A percentile compares a stretch with the other conserved stretches of the same genome.
These are phyloP conservation scores for Aspergillus sp. DNA, from an alignment of 2,329 filamentous ascomycete species.

Conservation along the genomic window DNA sequence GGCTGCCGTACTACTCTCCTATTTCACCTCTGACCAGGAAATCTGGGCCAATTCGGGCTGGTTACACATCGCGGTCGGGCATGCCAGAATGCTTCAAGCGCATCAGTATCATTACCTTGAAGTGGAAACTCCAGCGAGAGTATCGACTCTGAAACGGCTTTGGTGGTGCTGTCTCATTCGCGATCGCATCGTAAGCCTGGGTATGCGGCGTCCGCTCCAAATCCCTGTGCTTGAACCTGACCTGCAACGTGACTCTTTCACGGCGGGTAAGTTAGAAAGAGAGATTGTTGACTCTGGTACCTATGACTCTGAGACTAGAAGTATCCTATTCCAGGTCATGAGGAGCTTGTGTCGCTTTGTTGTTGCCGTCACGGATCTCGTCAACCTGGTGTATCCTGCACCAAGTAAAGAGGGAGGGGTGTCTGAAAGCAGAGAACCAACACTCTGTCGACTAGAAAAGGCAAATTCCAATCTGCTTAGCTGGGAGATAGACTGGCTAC, in stretches of 20 bases:
- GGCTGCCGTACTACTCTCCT: background rate
- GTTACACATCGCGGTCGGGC: background rate
- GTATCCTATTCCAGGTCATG: background rate
- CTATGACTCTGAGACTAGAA: background rate
- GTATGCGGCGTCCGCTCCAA: background rate
- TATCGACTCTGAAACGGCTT: background rate
- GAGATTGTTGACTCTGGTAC: background rate
- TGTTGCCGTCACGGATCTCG: background rate
- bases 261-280: background rate
- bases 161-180: background rate
- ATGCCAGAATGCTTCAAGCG: background rate
- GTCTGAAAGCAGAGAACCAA: background rate
- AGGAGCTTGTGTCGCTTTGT: background rate
- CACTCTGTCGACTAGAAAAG: background rate
- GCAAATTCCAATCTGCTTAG: background rate
- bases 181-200: background rate
- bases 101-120: background rate
- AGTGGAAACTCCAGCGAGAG: too few species aligned
- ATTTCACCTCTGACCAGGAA: background rate
- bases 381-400: background rate
- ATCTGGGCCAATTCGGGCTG: background rate
- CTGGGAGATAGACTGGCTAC: conserved; percentile 10
- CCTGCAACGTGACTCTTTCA: background rate
- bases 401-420: background rate
- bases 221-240: background rate